Conservation (phyloP, 2,329 filamentous ascomycete genomes). For the Talaromyces atroroseus region DNA sequence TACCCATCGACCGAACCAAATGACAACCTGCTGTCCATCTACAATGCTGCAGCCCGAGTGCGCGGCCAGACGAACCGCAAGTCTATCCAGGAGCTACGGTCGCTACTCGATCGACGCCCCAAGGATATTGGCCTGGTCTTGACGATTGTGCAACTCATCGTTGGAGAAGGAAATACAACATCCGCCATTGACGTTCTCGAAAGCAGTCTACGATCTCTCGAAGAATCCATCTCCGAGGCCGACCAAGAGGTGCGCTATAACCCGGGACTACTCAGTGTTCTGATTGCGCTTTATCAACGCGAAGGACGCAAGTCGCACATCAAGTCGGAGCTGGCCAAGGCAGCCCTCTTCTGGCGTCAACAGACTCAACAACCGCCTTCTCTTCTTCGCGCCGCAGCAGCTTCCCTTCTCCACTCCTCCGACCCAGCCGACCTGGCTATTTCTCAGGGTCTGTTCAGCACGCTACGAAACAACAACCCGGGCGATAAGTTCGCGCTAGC, state of each 20-base stretch:
- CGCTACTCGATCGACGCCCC: slow-evolving; percentile 66
- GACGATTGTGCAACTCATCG: slow-evolving; percentile 75
- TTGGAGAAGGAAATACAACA: slow-evolving; percentile 63
- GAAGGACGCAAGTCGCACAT: slow-evolving; percentile 69
- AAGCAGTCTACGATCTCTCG: slow-evolving; percentile 66
- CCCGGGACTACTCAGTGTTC: slow-evolving; percentile 75
- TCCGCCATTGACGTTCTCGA: slow-evolving; percentile 73
- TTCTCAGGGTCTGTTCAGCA: slow-evolving; percentile 73
- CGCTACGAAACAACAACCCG: slow-evolving; percentile 60
- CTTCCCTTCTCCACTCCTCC: slow-evolving; percentile 71
- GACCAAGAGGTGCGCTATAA: slow-evolving; percentile 69
- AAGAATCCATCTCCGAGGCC: slow-evolving; percentile 52
- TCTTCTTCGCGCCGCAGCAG: slow-evolving; percentile 75
- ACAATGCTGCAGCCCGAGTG: slow-evolving; percentile 70
- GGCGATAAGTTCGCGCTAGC: slow-evolving; percentile 66
- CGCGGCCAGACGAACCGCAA: slow-evolving; percentile 55
- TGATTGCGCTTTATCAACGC: slow-evolving; percentile 70
- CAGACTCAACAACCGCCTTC: slow-evolving; percentile 48
- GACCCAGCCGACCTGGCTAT: slow-evolving; percentile 61
- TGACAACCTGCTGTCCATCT: slow-evolving; percentile 54
- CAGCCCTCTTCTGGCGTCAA: slow-evolving; percentile 73
- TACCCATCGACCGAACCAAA: slow-evolving; percentile 47
- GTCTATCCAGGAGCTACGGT: slow-evolving; percentile 63
- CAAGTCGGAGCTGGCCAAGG: slow-evolving; percentile 68
- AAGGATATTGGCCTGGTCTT: slow-evolving; percentile 75